Evolutionary conservation across 352 stramenopile genomes (phyloP).

Genomic region (Phytophthora idaei): DNA sequence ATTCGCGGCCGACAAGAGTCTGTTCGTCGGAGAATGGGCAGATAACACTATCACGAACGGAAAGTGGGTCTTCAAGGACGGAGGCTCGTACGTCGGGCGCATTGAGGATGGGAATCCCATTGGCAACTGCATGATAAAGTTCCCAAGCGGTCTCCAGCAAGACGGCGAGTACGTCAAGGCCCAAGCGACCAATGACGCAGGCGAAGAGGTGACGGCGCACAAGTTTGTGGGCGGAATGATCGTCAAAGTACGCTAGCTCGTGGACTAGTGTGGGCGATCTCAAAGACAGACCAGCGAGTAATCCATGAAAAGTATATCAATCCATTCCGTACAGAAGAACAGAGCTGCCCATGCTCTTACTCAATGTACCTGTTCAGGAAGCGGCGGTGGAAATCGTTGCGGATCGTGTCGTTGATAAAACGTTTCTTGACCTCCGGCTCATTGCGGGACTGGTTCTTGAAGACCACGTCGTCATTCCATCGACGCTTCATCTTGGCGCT

Average conservation of each 20-base stretch:
- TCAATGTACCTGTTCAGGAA: conserved; percentile 98
- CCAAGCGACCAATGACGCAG: conserved; percentile 45
- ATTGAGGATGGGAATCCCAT: conserved; percentile 90
- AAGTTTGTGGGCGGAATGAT: conserved; percentile 78
- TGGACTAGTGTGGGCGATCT: neutral
- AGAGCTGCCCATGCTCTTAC: conserved; percentile 32
- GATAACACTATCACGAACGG: conserved; percentile 88
- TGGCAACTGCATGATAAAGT: conserved; percentile 88
- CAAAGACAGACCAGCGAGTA: neutral
- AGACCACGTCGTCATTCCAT: conserved; percentile 99
- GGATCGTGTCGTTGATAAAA: conserved; percentile 99
- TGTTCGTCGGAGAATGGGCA: conserved; percentile 88
- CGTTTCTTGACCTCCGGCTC: conserved; percentile 96
- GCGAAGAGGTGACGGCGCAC: conserved; percentile 57
- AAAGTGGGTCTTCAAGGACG: conserved; percentile 93
- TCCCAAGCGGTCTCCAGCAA: conserved; percentile 86
- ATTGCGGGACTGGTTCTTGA: conserved; percentile 97
- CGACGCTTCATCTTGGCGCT: conserved; percentile 91
- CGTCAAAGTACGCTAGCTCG: conserved; percentile 65
- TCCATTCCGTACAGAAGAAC: conserved; percentile 14
- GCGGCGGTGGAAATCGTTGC: conserved; percentile 99
- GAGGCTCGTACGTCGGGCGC: conserved; percentile 76
- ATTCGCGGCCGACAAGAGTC: conserved; percentile 80
- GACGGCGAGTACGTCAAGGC: conserved; percentile 83
- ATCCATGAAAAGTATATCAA: conserved; percentile 35